These are phyloP conservation scores for Jaltomata sinuosa DNA, from an alignment of 257 asterid genomes.

Conservation along the genomic window DNA sequence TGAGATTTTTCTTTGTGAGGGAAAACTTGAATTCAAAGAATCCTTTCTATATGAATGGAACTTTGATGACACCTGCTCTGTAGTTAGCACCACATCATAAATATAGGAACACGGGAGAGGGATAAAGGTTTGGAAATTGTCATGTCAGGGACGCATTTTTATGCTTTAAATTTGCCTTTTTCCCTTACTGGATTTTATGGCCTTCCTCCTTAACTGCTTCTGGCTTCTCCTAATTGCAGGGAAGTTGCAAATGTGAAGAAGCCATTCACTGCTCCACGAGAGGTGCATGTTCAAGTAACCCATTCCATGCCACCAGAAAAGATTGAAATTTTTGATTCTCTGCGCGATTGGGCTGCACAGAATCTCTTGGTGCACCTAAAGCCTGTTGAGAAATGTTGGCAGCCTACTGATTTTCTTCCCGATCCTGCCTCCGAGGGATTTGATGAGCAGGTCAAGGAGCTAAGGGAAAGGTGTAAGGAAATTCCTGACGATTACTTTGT, in stretches of 20 bases:
- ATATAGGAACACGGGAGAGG: not conserved
- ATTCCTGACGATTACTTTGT: constrained; percentile 60
- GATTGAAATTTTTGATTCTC: constrained; percentile 50
- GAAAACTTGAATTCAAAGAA: not conserved
- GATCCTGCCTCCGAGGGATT: constrained; percentile 68
- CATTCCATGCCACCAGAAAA: constrained; percentile 70
- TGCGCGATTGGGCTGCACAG: constrained; percentile 46
- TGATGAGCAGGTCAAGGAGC: constrained; percentile 63
- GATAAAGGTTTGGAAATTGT: not conserved
- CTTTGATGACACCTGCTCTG: not conserved
- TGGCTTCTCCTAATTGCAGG: constrained; percentile 17
- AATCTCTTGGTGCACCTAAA: constrained; percentile 56
- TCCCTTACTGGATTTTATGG: not conserved
- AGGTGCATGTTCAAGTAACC: constrained; percentile 57
- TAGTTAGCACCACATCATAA: not conserved
- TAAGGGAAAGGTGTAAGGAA: constrained; percentile 58
- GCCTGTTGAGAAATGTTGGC: constrained; percentile 65
- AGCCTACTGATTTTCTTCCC: constrained; percentile 64
- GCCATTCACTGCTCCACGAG: constrained; percentile 50
- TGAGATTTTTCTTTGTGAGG: not conserved
- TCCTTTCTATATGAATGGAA: not conserved
- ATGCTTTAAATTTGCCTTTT: not conserved
- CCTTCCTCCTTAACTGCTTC: not conserved
- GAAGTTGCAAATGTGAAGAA: constrained; percentile 30
- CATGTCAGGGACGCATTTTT: not conserved